Conservation (phyloP, 129 eudicot species). For the Pittosporum tobira region DNA sequence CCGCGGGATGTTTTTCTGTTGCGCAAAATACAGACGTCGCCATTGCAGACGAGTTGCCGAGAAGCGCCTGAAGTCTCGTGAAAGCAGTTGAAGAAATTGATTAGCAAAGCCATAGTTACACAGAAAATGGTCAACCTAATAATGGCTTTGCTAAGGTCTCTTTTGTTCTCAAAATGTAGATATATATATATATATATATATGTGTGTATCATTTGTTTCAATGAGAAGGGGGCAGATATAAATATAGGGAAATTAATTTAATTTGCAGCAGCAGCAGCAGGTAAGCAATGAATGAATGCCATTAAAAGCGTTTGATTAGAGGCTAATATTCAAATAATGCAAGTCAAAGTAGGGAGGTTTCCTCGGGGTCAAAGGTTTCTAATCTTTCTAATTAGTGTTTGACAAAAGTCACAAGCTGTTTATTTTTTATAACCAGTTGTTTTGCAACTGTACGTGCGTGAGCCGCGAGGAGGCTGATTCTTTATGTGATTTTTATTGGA, state of each 20-base stretch:
- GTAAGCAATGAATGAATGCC: no score
- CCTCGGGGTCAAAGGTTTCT: no score
- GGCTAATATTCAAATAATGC: constrained; percentile 10
- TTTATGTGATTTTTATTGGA: no score
- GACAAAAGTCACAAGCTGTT: neutral
- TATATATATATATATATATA: neutral
- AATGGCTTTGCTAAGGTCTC: neutral
- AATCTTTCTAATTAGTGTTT: neutral
- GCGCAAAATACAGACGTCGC: constrained; percentile 22
- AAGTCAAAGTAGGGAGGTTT: constrained; percentile 2
- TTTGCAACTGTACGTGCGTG: no score
- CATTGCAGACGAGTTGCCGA: constrained; percentile 20
- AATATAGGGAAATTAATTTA: neutral
- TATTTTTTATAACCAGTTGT: neutral
- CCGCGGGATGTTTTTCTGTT: neutral
- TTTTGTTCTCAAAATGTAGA: no score
- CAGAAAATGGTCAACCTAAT: neutral
- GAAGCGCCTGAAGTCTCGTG: constrained; percentile 14
- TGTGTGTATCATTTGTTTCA: neutral
- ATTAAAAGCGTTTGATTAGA: no score
- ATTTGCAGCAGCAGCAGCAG: no score
- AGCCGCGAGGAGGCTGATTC: no score
- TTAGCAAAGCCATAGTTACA: constrained; percentile 10
- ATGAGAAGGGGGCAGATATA: neutral
- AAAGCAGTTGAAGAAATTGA: constrained; percentile 27